Base-by-base conservation (phyloP, 805 yeast genomes). In the Cyberlindnera xylosilytica region DNA sequence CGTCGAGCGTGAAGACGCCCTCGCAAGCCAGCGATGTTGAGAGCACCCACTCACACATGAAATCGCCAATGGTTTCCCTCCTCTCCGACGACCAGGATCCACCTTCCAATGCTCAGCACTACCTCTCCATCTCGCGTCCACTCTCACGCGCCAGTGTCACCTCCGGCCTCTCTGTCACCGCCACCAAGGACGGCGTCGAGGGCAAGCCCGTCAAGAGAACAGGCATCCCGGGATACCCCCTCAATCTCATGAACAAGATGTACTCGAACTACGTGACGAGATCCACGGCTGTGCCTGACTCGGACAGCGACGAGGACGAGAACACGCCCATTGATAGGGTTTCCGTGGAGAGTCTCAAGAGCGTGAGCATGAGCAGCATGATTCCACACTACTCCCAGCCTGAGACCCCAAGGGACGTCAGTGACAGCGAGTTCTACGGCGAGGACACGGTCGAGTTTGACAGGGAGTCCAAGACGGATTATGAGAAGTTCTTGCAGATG, bases 161-260 rank as follows among this genome's bases (percentile, higher is more conserved):
- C 0, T 79, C 87, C 1, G 82, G 85, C 26, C 57, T 82, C n/a
- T 81, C 87, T 0, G 79, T 82, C 30, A 80, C 83, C 4, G 88
- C 88, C 18, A 80, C 86, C 15, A 82, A 83, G 51, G 88, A 83
- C 58, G 88, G 89, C 0, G 60, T 81, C 4, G 87, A 82, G 55
- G 89, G 89, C 4, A 73, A 75, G 46, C 63, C 74, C 36, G 65
- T 77, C 34, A 78, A 71, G 51, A 63, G 81, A 35, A 41, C 49
- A 10, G 72, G 69, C 2, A 65, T 66, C 18, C 70, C 72, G 5
- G 65, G 62, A 6, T 67, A 67, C 42, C 65, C 72, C 2, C 46
- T 66, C 40, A 61, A 63, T 27, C 47, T 68, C 41, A 58, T 68
- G 34, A 62, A 64, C 35, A 53, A 65, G 34, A 64, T 66, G 71